Percentiles rank a stretch among this genome's conserved stretches.
These are phyloP conservation scores for Chlorociboria aeruginascens DNA, from an alignment of 495 filamentous ascomycete genomes.

Conservation along the genomic window DNA sequence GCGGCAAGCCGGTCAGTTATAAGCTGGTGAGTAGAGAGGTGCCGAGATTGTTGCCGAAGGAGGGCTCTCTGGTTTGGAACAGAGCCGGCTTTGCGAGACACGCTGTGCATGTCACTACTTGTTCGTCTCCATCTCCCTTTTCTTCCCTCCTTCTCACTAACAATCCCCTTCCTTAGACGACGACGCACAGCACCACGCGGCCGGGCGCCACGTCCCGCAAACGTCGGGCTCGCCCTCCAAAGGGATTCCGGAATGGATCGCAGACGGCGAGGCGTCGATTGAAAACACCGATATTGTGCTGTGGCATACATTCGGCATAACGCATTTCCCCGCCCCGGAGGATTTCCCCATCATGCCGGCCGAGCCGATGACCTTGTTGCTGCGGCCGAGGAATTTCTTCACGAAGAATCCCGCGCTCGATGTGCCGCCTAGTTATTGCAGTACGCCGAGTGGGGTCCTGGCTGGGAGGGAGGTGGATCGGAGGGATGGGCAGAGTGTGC, in stretches of 20 bases:
- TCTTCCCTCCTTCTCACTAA: not conserved
- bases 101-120: slow-evolving; percentile 85
- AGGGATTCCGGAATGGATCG: slow-evolving; percentile 78
- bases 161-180: slow-evolving; percentile 41
- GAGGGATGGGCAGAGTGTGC: slow-evolving; percentile 31
- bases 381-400: slow-evolving; percentile 86
- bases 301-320: slow-evolving; percentile 94
- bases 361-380: slow-evolving; percentile 74
- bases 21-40: slow-evolving; percentile 86
- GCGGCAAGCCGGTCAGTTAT: slow-evolving; percentile 77
- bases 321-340: slow-evolving; percentile 85
- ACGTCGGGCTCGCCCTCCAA: slow-evolving; percentile 73
- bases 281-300: slow-evolving; percentile 83
- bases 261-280: slow-evolving; percentile 55
- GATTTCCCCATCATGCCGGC: slow-evolving; percentile 95
- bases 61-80: slow-evolving; percentile 83
- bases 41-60: slow-evolving; percentile 68
- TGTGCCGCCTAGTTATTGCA: slow-evolving; percentile 69
- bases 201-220: slow-evolving; percentile 88
- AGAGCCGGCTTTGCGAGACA: slow-evolving; percentile 85
- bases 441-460: slow-evolving; percentile 60
- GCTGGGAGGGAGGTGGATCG: slow-evolving; percentile 34
- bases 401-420: slow-evolving; percentile 74
- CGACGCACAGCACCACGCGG: slow-evolving; percentile 83
- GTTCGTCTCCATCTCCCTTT: slow-evolving; percentile 35